Base-by-base conservation (phyloP, 2,329 filamentous ascomycete genomes). In the Pseudogymnoascus sp. region DNA sequence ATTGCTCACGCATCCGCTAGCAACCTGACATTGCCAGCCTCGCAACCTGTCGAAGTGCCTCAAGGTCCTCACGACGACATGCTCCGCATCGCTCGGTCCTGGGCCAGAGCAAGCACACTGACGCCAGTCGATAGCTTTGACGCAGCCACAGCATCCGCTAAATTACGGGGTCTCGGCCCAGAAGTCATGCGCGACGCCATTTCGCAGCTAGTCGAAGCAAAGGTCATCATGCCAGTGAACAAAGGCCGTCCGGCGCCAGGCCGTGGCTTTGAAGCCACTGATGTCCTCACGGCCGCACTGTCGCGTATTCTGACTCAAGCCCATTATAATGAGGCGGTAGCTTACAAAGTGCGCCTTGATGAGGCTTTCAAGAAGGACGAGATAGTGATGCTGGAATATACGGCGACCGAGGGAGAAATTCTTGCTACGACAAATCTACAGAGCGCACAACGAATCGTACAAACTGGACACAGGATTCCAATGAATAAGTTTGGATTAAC, bases 401-500 rank as follows among this genome's bases (percentile, higher is more conserved):
- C 75, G 10, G 82, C 87, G 12, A 78, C 82, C 33, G 86, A 91
- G 66, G 87, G 87, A 26, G 80, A 84, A 31, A 81, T 89, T 64
- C 83, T 91, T 78, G 87, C 85, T 1, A 75, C 89, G 63, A 80
- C 85, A 41, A 89, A 89, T 68, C 73, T 93, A 62, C 82, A 87
- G 65, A 83, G 85, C 0, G 73, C 81, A 60, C 82, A 84, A 3
- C 79, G 82, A 41, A 77, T 91, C 43, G 77, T 72, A 14, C 70
- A 89, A 6, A 75, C 79, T 3, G 78, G 83, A 0, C 71, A 80
- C 1, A 78, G 87, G 41, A 80, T 89, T 4, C 84, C 84, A 1
- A 69, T 81, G 60, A 84, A 89, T 31, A 85, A 86, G 1, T 87
- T 89, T 71, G 89, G 89, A 1, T 89, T 91, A 69, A 82, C 84